Conservation (phyloP, 1,284 basidiomycete species). For the Ceratobasidium sp. region DNA sequence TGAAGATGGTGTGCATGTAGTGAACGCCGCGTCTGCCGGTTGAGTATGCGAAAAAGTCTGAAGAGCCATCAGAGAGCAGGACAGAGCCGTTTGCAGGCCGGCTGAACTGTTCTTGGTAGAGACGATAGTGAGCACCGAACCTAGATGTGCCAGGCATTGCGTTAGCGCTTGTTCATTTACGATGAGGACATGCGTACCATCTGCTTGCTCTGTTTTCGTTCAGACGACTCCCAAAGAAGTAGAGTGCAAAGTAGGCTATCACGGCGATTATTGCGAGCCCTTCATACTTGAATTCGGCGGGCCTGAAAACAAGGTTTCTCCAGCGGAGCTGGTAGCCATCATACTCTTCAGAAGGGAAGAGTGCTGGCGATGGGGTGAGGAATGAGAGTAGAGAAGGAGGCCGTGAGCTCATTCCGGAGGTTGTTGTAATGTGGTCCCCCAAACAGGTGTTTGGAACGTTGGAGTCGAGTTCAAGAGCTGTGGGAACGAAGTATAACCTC, state of each 20-base stretch:
- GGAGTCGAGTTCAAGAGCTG: slow-evolving; percentile 12
- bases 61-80: slow-evolving; percentile 75
- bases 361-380: slow-evolving; percentile 65
- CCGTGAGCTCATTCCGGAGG: slow-evolving; percentile 3
- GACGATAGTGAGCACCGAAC: slow-evolving; percentile 68
- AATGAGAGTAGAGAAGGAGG: slow-evolving; percentile 58
- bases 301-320: slow-evolving; percentile 83
- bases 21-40: slow-evolving; percentile 83
- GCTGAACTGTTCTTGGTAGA: slow-evolving; percentile 78
- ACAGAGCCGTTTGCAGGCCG: slow-evolving; percentile 65
- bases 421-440: too few species aligned
- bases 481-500: background rate
- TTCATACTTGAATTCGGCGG: slow-evolving; percentile 82
- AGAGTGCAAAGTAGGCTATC: slow-evolving; percentile 67
- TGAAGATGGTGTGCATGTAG: slow-evolving; percentile 83
- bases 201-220: slow-evolving; percentile 70
- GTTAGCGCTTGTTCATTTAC: slow-evolving; percentile 8
- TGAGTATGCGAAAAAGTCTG: slow-evolving; percentile 86
- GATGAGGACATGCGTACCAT: slow-evolving; percentile 62
- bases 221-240: slow-evolving; percentile 66
- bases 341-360: slow-evolving; percentile 62
- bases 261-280: slow-evolving; percentile 67
- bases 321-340: slow-evolving; percentile 76
- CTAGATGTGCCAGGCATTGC: slow-evolving; percentile 56
- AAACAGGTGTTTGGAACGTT: background rate